phyloP scores from a whole-genome alignment of 2,329 filamentous ascomycete genomes.

The Chrysosphaeria jannelii region DNA sequence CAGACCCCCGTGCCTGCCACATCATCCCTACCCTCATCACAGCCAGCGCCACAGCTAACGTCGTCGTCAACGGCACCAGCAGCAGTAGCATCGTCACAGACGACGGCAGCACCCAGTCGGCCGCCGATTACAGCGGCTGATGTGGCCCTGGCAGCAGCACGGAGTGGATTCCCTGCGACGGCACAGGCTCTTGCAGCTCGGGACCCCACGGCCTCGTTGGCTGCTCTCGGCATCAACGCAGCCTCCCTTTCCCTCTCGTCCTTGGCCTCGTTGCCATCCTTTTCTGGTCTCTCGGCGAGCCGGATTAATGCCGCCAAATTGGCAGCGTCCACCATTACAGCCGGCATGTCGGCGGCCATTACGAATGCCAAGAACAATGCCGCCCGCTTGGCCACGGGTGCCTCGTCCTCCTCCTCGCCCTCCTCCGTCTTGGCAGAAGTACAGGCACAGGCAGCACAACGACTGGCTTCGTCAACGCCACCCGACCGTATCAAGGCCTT shows the following conservation, averaged over 20 bases:
- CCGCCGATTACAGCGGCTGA: not conserved
- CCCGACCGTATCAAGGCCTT: too few relatives aligned
- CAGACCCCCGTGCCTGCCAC: not conserved
- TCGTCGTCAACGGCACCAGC: constrained; percentile 1
- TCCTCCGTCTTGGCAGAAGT: too few relatives aligned
- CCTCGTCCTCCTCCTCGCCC: too few relatives aligned
- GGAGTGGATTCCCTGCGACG: not conserved
- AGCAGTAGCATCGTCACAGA: not conserved
- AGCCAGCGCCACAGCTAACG: not conserved
- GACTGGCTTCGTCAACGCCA: too few relatives aligned
- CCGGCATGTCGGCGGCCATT: constrained; percentile 2
- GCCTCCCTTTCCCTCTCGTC: not conserved
- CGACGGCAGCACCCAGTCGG: not conserved
- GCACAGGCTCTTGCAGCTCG: not conserved
- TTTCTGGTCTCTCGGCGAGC: not conserved
- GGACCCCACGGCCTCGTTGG: too few relatives aligned
- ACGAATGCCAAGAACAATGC: constrained; percentile 2
- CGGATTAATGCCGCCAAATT: constrained; percentile 1
- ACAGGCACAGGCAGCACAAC: too few relatives aligned
- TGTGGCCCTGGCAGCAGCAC: constrained; percentile 1
- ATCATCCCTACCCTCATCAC: not conserved
- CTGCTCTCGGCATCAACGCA: not conserved
- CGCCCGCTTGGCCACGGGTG: too few relatives aligned
- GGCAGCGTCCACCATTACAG: constrained; percentile 1
- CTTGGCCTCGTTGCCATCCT: too few relatives aligned